These are phyloP conservation scores for Debaryomycetaceae sp. DNA, from an alignment of 1,139 yeast genomes.

Conservation along the genomic window DNA sequence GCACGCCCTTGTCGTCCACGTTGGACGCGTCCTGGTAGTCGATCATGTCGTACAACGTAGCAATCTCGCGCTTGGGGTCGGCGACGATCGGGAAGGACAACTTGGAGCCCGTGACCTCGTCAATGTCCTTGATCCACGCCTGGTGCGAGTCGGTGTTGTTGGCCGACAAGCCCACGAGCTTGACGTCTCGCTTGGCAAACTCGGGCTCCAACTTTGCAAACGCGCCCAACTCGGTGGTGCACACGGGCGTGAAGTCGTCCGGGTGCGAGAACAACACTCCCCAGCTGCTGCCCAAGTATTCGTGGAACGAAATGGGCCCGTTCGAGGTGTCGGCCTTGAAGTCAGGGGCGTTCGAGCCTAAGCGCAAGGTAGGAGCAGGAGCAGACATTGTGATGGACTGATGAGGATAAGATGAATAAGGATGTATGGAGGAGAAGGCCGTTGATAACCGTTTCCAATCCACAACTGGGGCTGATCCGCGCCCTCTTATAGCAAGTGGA, in stretches of 20 bases:
- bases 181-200: slow-evolving; percentile 68
- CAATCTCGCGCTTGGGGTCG: slow-evolving; percentile 69
- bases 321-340: slow-evolving; percentile 68
- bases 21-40: slow-evolving; percentile 81
- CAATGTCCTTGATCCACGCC: slow-evolving; percentile 80
- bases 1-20: slow-evolving; percentile 48
- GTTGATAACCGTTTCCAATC: too few relatives aligned
- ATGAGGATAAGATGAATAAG: too few relatives aligned
- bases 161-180: slow-evolving; percentile 78
- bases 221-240: slow-evolving; percentile 92
- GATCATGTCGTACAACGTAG: slow-evolving; percentile 80
- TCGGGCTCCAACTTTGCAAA: slow-evolving; percentile 79
- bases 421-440: too few relatives aligned
- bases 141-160: slow-evolving; percentile 69
- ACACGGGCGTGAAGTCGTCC: slow-evolving; percentile 89
- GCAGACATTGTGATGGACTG: slow-evolving; percentile 1
- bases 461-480: too few relatives aligned
- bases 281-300: slow-evolving; percentile 75
- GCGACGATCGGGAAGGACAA: slow-evolving; percentile 83
- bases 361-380: slow-evolving; percentile 8
- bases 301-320: slow-evolving; percentile 74
- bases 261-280: slow-evolving; percentile 83
- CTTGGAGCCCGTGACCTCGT: slow-evolving; percentile 62
- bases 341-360: slow-evolving; percentile 69
- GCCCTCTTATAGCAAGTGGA: too few relatives aligned